A percentile compares a stretch with the other conserved stretches of the same genome.
phyloP scores from a whole-genome alignment of 2,329 filamentous ascomycete genomes.

The Epichloe baconii region DNA sequence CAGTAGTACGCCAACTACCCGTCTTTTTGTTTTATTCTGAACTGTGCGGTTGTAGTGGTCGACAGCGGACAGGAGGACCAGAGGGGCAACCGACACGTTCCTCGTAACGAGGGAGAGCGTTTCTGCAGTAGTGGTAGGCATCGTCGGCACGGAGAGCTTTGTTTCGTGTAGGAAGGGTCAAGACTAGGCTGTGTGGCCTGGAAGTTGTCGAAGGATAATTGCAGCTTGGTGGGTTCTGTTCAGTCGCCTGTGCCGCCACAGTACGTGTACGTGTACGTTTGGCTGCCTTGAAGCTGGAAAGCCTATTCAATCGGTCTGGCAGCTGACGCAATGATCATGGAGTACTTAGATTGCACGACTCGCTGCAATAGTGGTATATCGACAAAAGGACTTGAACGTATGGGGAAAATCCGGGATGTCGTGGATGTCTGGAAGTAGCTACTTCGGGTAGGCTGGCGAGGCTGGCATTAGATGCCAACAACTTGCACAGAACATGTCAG shows the following conservation, averaged over 20 bases:
- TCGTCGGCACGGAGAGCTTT: constrained; percentile 30
- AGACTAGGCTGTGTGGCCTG: neutral
- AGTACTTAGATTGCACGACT: neutral
- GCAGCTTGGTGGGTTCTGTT: neutral
- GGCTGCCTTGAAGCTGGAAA: constrained; percentile 2
- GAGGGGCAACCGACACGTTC: constrained; percentile 91
- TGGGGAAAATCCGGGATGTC: neutral
- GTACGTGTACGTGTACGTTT: neutral
- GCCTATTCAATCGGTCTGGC: neutral
- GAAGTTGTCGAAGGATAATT: neutral
- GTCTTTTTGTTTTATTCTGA: constrained; percentile 70
- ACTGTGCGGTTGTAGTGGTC: constrained; percentile 94
- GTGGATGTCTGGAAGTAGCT: neutral
- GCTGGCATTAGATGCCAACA: neutral
- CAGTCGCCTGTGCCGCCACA: neutral
- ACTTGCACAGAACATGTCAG: too few relatives aligned
- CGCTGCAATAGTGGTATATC: neutral
- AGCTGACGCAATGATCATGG: neutral
- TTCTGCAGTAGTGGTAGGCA: constrained; percentile 95
- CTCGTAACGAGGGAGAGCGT: constrained; percentile 87
- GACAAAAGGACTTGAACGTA: too few relatives aligned
- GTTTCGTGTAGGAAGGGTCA: neutral
- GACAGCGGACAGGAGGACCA: constrained; percentile 94
- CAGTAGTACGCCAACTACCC: constrained; percentile 87
- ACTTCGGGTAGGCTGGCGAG: neutral